Evolutionary conservation across 1,139 yeast genomes (phyloP).

Genomic region (Pichia sp.): DNA sequence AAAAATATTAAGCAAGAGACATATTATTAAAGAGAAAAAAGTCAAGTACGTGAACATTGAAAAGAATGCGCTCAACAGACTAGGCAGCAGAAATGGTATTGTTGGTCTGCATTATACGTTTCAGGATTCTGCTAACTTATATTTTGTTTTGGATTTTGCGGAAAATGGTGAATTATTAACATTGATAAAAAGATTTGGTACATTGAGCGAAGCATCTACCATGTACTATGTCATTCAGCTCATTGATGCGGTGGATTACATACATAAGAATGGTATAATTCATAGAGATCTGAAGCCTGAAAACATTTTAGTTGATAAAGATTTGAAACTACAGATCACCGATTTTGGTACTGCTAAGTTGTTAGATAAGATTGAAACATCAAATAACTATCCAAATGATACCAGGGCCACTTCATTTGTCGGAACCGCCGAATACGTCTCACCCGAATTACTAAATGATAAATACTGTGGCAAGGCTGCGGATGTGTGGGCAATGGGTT

Average conservation of each 20-base stretch:
- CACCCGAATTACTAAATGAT: slow-evolving; percentile 84
- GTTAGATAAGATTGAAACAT: slow-evolving; percentile 35
- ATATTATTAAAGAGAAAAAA: slow-evolving; percentile 70
- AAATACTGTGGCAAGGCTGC: slow-evolving; percentile 81
- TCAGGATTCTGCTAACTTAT: slow-evolving; percentile 65
- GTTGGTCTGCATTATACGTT: slow-evolving; percentile 70
- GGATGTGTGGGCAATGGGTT: slow-evolving; percentile 96
- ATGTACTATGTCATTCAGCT: slow-evolving; percentile 59
- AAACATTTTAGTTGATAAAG: slow-evolving; percentile 71
- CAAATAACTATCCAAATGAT: slow-evolving; percentile 45
- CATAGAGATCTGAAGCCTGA: slow-evolving; percentile 97
- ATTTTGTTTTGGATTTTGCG: slow-evolving; percentile 72
- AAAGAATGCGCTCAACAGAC: slow-evolving; percentile 62
- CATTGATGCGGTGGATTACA: slow-evolving; percentile 76
- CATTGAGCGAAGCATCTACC: slow-evolving; percentile 46
- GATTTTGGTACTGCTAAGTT: slow-evolving; percentile 97
- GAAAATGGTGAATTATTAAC: slow-evolving; percentile 70
- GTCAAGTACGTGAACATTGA: slow-evolving; percentile 76
- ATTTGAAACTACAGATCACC: slow-evolving; percentile 82
- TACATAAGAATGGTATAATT: slow-evolving; percentile 77
- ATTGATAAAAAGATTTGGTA: slow-evolving; percentile 49
- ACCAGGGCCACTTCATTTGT: slow-evolving; percentile 77
- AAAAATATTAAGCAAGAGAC: slow-evolving; percentile 64
- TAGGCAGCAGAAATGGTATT: slow-evolving; percentile 61
- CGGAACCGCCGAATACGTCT: slow-evolving; percentile 70